These are phyloP conservation scores for Hamamelis virginiana DNA, from an alignment of 164 flowering plant species.

Conservation along the genomic window DNA sequence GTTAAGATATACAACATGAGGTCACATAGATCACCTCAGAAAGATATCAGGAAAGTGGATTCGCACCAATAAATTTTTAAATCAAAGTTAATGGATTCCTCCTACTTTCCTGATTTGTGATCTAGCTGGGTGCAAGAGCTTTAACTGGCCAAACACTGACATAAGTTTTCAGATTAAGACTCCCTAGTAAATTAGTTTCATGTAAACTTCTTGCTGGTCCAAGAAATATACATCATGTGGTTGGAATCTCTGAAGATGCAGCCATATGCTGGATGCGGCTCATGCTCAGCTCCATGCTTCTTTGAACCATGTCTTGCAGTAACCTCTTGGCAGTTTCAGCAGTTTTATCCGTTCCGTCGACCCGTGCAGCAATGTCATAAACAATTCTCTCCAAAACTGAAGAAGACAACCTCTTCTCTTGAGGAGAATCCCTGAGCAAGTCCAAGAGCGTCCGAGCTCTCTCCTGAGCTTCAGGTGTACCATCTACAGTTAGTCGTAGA, in stretches of 20 bases:
- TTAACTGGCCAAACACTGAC: conserved; percentile 12
- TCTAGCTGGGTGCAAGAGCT: not conserved
- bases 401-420: conserved; percentile 38
- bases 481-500: conserved; percentile 66
- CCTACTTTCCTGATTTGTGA: too few relatives aligned
- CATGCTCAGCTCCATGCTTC: conserved; percentile 67
- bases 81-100: too few relatives aligned
- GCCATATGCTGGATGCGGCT: conserved; percentile 45
- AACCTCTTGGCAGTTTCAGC: conserved; percentile 71
- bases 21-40: not conserved
- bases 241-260: conserved; percentile 24
- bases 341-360: conserved; percentile 68
- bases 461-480: conserved; percentile 61
- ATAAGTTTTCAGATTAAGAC: conserved; percentile 15
- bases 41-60: not conserved
- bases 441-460: conserved; percentile 63
- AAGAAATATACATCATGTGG: conserved; percentile 3
- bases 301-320: conserved; percentile 67
- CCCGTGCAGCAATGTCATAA: conserved; percentile 55
- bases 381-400: conserved; percentile 58
- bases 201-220: too few relatives aligned
- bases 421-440: conserved; percentile 63
- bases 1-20: conserved; percentile 11
- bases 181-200: not conserved
- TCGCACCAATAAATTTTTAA: not conserved